Evolutionary conservation across 306 rosid genomes (phyloP).

Genomic region (Lathyrus oleraceus): DNA sequence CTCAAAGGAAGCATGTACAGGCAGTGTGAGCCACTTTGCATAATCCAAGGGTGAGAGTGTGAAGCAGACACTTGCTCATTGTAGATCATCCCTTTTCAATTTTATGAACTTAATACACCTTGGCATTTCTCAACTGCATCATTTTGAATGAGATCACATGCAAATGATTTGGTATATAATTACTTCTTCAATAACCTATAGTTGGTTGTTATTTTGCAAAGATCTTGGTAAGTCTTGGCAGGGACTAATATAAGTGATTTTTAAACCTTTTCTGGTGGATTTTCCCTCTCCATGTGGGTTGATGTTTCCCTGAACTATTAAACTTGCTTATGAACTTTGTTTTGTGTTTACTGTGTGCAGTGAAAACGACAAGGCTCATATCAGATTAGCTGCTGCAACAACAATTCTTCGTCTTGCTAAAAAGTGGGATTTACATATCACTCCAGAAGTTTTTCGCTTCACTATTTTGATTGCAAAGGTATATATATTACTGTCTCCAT

Average conservation of each 20-base stretch:
- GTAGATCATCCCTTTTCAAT: constrained; percentile 1
- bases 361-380: constrained; percentile 54
- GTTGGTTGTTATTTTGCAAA: constrained; percentile 16
- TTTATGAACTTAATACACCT: constrained; percentile 11
- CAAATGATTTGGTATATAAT: constrained; percentile 14
- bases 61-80: too few species aligned
- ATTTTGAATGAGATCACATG: not conserved
- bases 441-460: constrained; percentile 60
- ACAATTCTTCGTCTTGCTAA: constrained; percentile 75
- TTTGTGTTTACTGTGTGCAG: constrained; percentile 43
- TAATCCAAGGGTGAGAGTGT: too few species aligned
- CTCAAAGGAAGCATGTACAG: too few species aligned
- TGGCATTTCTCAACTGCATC: constrained; percentile 25
- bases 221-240: not conserved
- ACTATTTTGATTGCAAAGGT: constrained; percentile 74
- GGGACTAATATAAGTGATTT: constrained; percentile 7
- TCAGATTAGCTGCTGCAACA: constrained; percentile 84
- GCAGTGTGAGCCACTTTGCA: too few species aligned
- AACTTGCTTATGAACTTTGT: constrained; percentile 24
- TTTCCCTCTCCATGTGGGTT: not conserved
- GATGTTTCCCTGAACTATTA: not conserved
- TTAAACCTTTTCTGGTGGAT: not conserved
- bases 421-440: constrained; percentile 84
- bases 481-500: constrained; percentile 30
- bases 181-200: not conserved